These are phyloP conservation scores for Cercophora samala DNA, from an alignment of 495 filamentous ascomycete species.

Conservation along the genomic window DNA sequence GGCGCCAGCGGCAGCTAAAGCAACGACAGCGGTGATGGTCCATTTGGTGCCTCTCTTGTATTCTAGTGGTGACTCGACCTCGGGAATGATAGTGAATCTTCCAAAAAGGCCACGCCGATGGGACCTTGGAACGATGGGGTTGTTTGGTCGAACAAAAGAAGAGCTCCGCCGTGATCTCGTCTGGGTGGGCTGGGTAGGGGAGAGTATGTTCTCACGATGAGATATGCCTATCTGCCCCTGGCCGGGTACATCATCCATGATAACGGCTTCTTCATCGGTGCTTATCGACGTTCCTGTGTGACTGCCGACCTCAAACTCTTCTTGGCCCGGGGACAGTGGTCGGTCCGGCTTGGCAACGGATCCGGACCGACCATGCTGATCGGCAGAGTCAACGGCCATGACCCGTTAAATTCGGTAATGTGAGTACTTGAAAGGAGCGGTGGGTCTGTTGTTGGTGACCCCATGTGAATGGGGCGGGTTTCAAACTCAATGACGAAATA, in stretches of 20 bases:
- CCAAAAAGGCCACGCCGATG: conserved; percentile 74
- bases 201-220: background rate
- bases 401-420: background rate
- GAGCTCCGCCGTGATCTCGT: conserved; percentile 18
- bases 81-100: conserved; percentile 71
- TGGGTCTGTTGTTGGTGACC: background rate
- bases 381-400: background rate
- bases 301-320: background rate
- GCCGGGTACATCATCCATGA: background rate
- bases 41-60: conserved; percentile 75
- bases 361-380: background rate
- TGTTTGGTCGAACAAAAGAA: conserved; percentile 40
- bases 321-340: background rate
- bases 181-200: background rate
- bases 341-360: background rate
- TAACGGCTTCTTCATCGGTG: background rate
- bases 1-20: conserved; percentile 68
- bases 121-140: conserved; percentile 56
- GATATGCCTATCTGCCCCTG: background rate
- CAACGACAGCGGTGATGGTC: conserved; percentile 77
- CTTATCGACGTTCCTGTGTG: background rate
- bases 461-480: background rate
- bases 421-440: background rate
- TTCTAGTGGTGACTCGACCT: conserved; percentile 70
- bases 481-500: background rate